phyloP scores from a whole-genome alignment of 1,284 basidiomycete genomes.

The Cerioporus squamosus region DNA sequence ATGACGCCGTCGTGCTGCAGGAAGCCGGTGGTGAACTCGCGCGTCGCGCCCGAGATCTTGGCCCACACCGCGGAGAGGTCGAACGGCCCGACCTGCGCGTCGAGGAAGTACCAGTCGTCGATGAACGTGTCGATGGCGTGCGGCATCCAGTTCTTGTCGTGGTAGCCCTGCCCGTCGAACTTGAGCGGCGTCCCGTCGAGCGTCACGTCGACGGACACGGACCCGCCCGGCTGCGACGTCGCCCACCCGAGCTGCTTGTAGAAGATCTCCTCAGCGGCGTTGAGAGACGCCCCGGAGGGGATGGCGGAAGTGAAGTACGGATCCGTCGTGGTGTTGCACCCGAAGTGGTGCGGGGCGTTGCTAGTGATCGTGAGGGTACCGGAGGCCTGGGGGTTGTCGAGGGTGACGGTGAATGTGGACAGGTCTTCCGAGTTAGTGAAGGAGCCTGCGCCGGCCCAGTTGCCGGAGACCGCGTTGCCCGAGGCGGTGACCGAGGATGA shows the following conservation, averaged over 20 bases:
- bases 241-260: conserved; percentile 33
- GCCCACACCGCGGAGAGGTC: conserved; percentile 29
- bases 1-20: conserved; percentile 27
- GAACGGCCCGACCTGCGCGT: conserved; percentile 30
- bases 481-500: conserved; percentile 21
- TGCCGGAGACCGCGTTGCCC: conserved; percentile 23
- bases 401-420: conserved; percentile 22
- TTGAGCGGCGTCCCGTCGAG: conserved; percentile 24
- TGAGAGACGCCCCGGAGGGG: conserved; percentile 14
- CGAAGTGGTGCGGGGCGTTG: conserved; percentile 24
- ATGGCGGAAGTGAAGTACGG: conserved; percentile 26
- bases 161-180: conserved; percentile 32
- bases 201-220: conserved; percentile 21
- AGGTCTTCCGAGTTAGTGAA: conserved; percentile 26
- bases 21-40: conserved; percentile 29
- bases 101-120: conserved; percentile 30
- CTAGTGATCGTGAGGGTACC: conserved; percentile 22
- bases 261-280: conserved; percentile 23
- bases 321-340: conserved; percentile 27
- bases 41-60: conserved; percentile 22
- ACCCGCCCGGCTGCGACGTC: conserved; percentile 28
- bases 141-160: conserved; percentile 33
- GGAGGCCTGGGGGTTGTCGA: conserved; percentile 20
- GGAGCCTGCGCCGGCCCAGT: conserved; percentile 24
- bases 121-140: conserved; percentile 26